Conservation (phyloP, 1,284 basidiomycete genomes). For the Cerioporus squamosus region DNA sequence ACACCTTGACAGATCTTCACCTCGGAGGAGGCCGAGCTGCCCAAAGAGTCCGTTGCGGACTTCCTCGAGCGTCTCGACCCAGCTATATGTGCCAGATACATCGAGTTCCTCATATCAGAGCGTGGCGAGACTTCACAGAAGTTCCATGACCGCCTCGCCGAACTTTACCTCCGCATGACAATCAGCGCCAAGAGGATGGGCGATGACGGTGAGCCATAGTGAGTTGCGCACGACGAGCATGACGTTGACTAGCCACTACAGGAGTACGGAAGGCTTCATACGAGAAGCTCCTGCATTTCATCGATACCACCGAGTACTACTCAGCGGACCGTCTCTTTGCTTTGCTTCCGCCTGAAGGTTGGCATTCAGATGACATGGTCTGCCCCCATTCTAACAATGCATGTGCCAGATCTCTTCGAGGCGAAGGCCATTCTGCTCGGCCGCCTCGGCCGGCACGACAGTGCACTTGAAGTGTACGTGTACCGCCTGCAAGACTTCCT, state of each 20-base stretch:
- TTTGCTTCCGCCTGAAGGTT: slow-evolving; percentile 76
- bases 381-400: slow-evolving; percentile 32
- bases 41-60: slow-evolving; percentile 73
- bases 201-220: slow-evolving; percentile 51
- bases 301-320: slow-evolving; percentile 76
- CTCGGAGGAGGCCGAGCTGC: slow-evolving; percentile 91
- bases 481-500: slow-evolving; percentile 81
- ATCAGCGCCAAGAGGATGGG: slow-evolving; percentile 55
- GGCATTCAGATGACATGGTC: slow-evolving; percentile 8
- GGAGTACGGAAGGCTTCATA: slow-evolving; percentile 56
- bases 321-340: slow-evolving; percentile 82
- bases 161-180: slow-evolving; percentile 80
- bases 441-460: slow-evolving; percentile 88
- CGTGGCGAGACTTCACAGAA: slow-evolving; percentile 68
- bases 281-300: slow-evolving; percentile 76
- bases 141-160: slow-evolving; percentile 89
- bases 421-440: slow-evolving; percentile 92
- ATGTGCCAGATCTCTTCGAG: slow-evolving; percentile 70
- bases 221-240: background rate
- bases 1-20: slow-evolving; percentile 80
- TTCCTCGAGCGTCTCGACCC: slow-evolving; percentile 79
- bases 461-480: slow-evolving; percentile 92
- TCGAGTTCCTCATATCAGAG: slow-evolving; percentile 87
- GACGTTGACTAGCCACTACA: slow-evolving; percentile 26
- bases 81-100: slow-evolving; percentile 73